phyloP scores from a whole-genome alignment of 768 basidiomycete species.

The Lentinula edodes region DNA sequence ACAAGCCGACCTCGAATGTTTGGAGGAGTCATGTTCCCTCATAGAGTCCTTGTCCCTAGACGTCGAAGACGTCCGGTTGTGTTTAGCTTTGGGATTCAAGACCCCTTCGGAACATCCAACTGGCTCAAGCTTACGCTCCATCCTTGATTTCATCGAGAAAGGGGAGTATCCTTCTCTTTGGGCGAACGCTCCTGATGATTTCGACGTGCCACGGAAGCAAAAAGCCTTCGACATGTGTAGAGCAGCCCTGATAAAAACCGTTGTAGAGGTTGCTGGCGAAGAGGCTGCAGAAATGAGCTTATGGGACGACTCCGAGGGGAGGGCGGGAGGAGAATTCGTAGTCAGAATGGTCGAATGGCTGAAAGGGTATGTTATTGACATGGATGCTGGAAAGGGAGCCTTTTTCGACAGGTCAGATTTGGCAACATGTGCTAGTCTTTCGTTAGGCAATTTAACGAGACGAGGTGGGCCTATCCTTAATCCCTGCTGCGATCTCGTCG shows the following conservation, averaged over 20 bases:
- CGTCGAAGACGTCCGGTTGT: constrained; percentile 68
- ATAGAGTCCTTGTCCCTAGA: constrained; percentile 78
- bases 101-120: constrained; percentile 54
- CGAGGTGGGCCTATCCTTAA: constrained; percentile 43
- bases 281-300: constrained; percentile 71
- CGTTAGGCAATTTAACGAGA: constrained; percentile 76
- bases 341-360: constrained; percentile 75
- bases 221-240: constrained; percentile 79
- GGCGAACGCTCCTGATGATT: constrained; percentile 42
- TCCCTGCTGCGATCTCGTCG: background rate
- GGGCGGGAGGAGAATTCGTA: constrained; percentile 69
- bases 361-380: constrained; percentile 42
- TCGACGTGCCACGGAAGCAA: constrained; percentile 53
- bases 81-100: constrained; percentile 60
- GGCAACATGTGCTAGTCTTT: constrained; percentile 75
- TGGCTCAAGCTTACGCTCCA: constrained; percentile 51
- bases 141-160: constrained; percentile 71
- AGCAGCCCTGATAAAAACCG: constrained; percentile 77
- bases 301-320: constrained; percentile 56
- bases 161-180: constrained; percentile 67
- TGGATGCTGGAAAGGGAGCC: constrained; percentile 21
- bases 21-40: constrained; percentile 70
- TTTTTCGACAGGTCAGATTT: constrained; percentile 61
- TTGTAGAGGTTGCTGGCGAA: constrained; percentile 83
- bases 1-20: constrained; percentile 61